phyloP scores from a whole-genome alignment of 2,329 filamentous ascomycete species.

The Curvularia lunata region DNA sequence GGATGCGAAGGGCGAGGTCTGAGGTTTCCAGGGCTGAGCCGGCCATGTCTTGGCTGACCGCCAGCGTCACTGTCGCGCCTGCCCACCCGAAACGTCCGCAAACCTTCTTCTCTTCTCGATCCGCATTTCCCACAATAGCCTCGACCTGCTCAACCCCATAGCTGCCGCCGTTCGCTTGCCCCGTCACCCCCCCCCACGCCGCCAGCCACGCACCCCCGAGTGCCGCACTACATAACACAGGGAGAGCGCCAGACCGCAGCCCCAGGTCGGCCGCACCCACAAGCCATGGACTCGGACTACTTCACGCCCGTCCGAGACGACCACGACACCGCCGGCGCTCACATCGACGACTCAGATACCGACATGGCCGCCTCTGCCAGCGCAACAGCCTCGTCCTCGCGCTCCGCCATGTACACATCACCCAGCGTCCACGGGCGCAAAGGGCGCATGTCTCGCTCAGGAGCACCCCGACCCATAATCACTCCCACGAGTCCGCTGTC shows the following conservation, averaged over 20 bases:
- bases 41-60: conserved; percentile 16
- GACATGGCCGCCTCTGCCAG: conserved; percentile 46
- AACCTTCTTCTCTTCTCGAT: conserved; percentile 12
- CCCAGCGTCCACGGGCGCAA: conserved; percentile 46
- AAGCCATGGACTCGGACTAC: conserved; percentile 45
- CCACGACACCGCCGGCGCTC: conserved; percentile 27
- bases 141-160: conserved; percentile 8
- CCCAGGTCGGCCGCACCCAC: conserved; percentile 14
- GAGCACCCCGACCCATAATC: conserved; percentile 55
- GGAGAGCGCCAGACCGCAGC: conserved; percentile 11
- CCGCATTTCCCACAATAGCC: neutral
- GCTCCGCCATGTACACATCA: conserved; percentile 45
- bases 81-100: conserved; percentile 15
- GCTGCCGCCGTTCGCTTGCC: neutral
- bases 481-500: conserved; percentile 58
- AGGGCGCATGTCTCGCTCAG: conserved; percentile 51
- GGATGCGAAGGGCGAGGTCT: conserved; percentile 14
- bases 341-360: conserved; percentile 42
- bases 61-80: conserved; percentile 19
- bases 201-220: conserved; percentile 9
- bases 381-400: conserved; percentile 42
- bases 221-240: conserved; percentile 12
- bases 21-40: conserved; percentile 18
- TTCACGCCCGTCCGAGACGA: conserved; percentile 32
- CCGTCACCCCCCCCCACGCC: conserved; percentile 1